Evolutionary conservation across 2,329 filamentous ascomycete genomes (phyloP).

Genomic region (Epichloe sp.): DNA sequence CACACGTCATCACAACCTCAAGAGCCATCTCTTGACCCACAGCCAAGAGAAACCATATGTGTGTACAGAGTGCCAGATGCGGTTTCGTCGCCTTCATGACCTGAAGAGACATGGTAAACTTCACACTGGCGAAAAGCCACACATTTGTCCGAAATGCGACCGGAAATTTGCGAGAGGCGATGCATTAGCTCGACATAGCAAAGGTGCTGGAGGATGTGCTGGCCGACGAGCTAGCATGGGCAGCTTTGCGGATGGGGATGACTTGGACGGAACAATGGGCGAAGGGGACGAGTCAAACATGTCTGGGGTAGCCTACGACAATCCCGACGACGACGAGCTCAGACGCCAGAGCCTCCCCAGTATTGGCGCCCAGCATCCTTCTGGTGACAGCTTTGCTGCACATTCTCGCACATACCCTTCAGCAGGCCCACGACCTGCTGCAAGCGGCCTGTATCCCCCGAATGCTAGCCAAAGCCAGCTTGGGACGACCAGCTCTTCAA

Average conservation of each 20-base stretch:
- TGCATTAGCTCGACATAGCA: constrained; percentile 86
- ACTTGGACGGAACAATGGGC: constrained; percentile 40
- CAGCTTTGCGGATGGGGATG: constrained; percentile 68
- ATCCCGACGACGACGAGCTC: constrained; percentile 47
- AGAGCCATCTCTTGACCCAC: constrained; percentile 92
- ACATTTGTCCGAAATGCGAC: constrained; percentile 89
- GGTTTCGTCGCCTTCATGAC: constrained; percentile 87
- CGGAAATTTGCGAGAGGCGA: constrained; percentile 91
- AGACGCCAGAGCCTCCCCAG: constrained; percentile 59
- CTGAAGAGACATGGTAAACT: constrained; percentile 93
- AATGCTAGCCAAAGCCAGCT: constrained; percentile 39
- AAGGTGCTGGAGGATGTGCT: constrained; percentile 89
- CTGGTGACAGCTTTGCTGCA: constrained; percentile 39
- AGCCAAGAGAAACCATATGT: constrained; percentile 97
- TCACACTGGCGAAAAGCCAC: constrained; percentile 89
- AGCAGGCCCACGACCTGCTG: constrained; percentile 38
- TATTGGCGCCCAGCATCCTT: constrained; percentile 59
- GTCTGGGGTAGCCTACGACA: constrained; percentile 43
- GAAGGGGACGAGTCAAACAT: constrained; percentile 44
- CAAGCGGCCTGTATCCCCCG: constrained; percentile 51
- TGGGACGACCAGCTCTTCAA: constrained; percentile 40
- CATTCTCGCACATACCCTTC: constrained; percentile 74
- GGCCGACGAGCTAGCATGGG: constrained; percentile 79
- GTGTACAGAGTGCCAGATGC: constrained; percentile 83
- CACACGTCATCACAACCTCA: constrained; percentile 92